Conservation (phyloP, 208 protist species). For the Leptomonas pyrrhocoris region DNA sequence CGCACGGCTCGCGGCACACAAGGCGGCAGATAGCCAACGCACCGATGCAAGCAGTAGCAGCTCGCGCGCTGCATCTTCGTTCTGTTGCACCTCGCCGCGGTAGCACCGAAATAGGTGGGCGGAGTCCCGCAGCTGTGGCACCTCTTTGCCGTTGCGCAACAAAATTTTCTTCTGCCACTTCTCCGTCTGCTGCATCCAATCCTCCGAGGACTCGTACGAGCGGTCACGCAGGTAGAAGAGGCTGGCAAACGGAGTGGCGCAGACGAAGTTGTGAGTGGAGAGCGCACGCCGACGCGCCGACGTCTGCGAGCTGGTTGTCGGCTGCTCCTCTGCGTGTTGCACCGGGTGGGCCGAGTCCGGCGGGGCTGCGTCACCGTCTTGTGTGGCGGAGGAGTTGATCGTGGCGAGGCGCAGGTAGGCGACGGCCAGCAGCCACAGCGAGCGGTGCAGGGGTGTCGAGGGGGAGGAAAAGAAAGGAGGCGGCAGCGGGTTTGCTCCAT, state of each 20-base stretch:
- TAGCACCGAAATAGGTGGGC: slow-evolving; percentile 16
- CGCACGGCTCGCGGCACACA: neutral
- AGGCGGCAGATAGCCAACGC: slow-evolving; percentile 11
- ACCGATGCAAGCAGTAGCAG: slow-evolving; percentile 44
- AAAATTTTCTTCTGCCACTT: slow-evolving; percentile 14
- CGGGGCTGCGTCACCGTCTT: neutral
- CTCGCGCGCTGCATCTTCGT: slow-evolving; percentile 21
- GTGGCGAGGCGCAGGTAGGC: slow-evolving; percentile 51
- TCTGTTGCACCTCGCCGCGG: slow-evolving; percentile 30
- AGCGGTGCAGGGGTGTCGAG: slow-evolving; percentile 29
- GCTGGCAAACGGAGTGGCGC: slow-evolving; percentile 26
- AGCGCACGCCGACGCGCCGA: neutral
- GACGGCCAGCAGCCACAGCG: slow-evolving; percentile 49
- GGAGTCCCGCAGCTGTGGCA: slow-evolving; percentile 13
- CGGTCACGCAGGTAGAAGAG: slow-evolving; percentile 35
- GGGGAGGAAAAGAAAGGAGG: neutral
- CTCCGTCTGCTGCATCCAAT: slow-evolving; percentile 29
- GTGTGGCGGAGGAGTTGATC: slow-evolving; percentile 8
- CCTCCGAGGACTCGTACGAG: slow-evolving; percentile 40
- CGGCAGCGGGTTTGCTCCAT: neutral
- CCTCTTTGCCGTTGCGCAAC: neutral
- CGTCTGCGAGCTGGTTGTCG: neutral
- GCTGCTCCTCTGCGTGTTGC: neutral
- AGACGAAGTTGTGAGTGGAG: slow-evolving; percentile 25
- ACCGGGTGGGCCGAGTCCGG: neutral